phyloP scores from a whole-genome alignment of 768 basidiomycete species.

The Lentinus tigrinus region DNA sequence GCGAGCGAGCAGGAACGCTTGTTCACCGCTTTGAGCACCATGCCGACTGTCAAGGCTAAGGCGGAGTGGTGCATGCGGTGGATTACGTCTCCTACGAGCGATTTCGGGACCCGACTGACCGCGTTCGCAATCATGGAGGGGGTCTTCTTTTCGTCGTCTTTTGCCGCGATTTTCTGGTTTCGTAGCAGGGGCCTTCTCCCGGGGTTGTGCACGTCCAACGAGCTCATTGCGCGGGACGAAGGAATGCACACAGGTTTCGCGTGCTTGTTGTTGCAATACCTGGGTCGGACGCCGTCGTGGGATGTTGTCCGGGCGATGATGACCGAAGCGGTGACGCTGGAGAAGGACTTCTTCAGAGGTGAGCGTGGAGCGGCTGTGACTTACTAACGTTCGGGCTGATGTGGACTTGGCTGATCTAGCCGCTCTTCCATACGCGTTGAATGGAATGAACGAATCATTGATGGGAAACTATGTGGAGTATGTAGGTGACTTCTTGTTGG shows the following conservation, averaged over 20 bases:
- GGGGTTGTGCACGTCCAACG: slow-evolving; percentile 56
- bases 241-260: slow-evolving; percentile 57
- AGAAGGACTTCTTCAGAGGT: slow-evolving; percentile 46
- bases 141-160: slow-evolving; percentile 53
- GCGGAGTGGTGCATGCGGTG: slow-evolving; percentile 53
- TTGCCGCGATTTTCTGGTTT: slow-evolving; percentile 52
- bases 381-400: slow-evolving; percentile 56
- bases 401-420: no score
- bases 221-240: slow-evolving; percentile 57
- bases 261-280: slow-evolving; percentile 53
- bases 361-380: slow-evolving; percentile 39
- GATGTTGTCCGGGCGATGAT: slow-evolving; percentile 41
- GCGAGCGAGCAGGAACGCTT: slow-evolving; percentile 40
- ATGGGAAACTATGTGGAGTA: slow-evolving; percentile 47
- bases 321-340: slow-evolving; percentile 44
- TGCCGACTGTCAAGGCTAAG: slow-evolving; percentile 49
- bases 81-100: slow-evolving; percentile 43
- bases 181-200: slow-evolving; percentile 58
- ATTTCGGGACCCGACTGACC: slow-evolving; percentile 48
- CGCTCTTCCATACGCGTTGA: no score
- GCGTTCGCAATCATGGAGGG: slow-evolving; percentile 53
- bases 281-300: slow-evolving; percentile 36
- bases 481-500: background rate
- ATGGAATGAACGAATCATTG: slow-evolving; percentile 26
- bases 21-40: slow-evolving; percentile 51